Conservation (phyloP, 805 yeast genomes). For the Candida schatavii region DNA sequence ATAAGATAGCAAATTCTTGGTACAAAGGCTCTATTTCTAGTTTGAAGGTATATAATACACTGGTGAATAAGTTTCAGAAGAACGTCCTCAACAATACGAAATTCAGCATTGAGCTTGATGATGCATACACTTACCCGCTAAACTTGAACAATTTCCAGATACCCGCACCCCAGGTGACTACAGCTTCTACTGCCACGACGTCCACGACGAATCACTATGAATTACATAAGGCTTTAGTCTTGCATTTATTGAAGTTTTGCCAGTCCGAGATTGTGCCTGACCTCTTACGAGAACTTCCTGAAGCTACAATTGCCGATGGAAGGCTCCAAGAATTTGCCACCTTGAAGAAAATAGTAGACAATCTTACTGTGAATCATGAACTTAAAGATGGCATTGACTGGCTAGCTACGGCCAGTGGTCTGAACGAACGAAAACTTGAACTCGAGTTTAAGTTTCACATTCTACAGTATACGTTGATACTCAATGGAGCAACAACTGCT, state of each 20-base stretch:
- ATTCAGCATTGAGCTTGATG: slow-evolving; percentile 33
- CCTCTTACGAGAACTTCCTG: slow-evolving; percentile 20
- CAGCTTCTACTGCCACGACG: background rate
- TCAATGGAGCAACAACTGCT: slow-evolving; percentile 16
- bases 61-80: slow-evolving; percentile 32
- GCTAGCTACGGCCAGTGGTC: background rate
- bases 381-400: background rate
- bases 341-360: slow-evolving; percentile 33
- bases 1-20: slow-evolving; percentile 25
- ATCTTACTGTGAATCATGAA: slow-evolving; percentile 30
- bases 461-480: slow-evolving; percentile 33
- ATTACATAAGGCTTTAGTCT: slow-evolving; percentile 33
- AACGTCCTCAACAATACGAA: slow-evolving; percentile 26
- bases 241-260: slow-evolving; percentile 40
- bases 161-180: background rate
- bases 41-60: slow-evolving; percentile 35
- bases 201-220: slow-evolving; percentile 23
- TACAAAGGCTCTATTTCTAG: slow-evolving; percentile 31
- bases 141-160: slow-evolving; percentile 18
- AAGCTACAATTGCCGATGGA: background rate
- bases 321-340: background rate
- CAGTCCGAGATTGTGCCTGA: slow-evolving; percentile 35
- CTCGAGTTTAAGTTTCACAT: slow-evolving; percentile 42
- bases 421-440: slow-evolving; percentile 9
- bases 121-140: slow-evolving; percentile 40